phyloP scores from a whole-genome alignment of 2,329 filamentous ascomycete species.

The Raffaelea albimanens region DNA sequence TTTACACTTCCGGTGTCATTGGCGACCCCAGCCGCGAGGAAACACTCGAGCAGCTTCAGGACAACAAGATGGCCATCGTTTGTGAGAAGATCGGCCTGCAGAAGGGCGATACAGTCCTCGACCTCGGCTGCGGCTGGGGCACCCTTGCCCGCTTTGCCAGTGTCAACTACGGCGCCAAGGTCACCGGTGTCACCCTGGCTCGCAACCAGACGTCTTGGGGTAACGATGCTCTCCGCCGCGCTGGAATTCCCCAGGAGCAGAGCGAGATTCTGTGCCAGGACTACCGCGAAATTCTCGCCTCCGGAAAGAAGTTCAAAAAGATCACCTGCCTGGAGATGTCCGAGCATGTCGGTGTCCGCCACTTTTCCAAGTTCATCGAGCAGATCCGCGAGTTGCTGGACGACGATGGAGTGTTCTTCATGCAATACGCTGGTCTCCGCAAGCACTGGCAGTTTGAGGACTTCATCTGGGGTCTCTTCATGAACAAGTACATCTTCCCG shows the following conservation, averaged over 20 bases:
- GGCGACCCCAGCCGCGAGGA: slow-evolving; percentile 82
- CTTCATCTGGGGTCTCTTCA: slow-evolving; percentile 95
- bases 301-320: slow-evolving; percentile 75
- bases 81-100: slow-evolving; percentile 91
- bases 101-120: slow-evolving; percentile 72
- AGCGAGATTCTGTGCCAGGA: slow-evolving; percentile 92
- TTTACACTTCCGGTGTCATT: slow-evolving; percentile 94
- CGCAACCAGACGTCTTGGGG: slow-evolving; percentile 97
- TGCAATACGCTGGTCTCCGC: slow-evolving; percentile 89
- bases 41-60: slow-evolving; percentile 86
- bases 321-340: slow-evolving; percentile 98
- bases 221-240: slow-evolving; percentile 77
- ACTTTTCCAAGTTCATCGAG: slow-evolving; percentile 69
- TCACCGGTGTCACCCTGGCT: slow-evolving; percentile 84
- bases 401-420: slow-evolving; percentile 90
- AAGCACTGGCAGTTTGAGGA: slow-evolving; percentile 98
- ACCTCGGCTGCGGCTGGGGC: slow-evolving; percentile 97
- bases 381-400: slow-evolving; percentile 95
- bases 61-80: slow-evolving; percentile 92
- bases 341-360: slow-evolving; percentile 92
- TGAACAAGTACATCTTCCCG: slow-evolving; percentile 99
- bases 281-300: slow-evolving; percentile 85
- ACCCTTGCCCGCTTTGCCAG: slow-evolving; percentile 90
- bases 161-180: slow-evolving; percentile 76
- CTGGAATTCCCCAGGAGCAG: slow-evolving; percentile 76